Percentiles rank a stretch among this genome's conserved stretches.
These are phyloP conservation scores for Erodium trifolium DNA, from an alignment of 441 rosid genomes.

Conservation along the genomic window DNA sequence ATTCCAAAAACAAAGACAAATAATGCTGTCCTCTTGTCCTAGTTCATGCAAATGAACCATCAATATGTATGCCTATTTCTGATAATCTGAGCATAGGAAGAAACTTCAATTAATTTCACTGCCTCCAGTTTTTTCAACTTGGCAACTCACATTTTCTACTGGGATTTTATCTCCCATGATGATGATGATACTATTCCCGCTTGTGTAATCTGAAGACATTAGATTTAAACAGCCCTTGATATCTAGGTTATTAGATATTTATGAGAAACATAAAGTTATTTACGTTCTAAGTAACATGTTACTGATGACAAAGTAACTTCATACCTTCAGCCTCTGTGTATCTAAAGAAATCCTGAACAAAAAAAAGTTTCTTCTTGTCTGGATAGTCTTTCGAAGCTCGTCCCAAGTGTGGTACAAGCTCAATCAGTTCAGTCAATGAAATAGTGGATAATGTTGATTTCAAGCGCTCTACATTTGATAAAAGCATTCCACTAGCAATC, in stretches of 20 bases:
- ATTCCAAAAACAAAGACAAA: background rate
- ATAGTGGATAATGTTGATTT: constrained; percentile 72
- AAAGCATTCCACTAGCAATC: constrained; percentile 66
- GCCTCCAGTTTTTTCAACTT: background rate
- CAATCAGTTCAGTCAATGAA: constrained; percentile 73
- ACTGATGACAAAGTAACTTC: background rate
- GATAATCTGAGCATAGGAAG: background rate
- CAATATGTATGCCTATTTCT: background rate
- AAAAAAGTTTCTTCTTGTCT: constrained; percentile 83
- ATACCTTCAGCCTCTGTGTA: constrained; percentile 97
- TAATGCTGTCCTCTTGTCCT: background rate
- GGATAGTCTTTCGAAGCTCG: constrained; percentile 77
- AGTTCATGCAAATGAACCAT: background rate
- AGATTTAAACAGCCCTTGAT: background rate
- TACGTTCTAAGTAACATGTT: no score
- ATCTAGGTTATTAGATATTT: background rate
- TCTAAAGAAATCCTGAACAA: constrained; percentile 97
- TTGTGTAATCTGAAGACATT: background rate
- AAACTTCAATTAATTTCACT: background rate
- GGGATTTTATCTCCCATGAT: no score
- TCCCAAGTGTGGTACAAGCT: constrained; percentile 71
- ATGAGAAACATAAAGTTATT: no score
- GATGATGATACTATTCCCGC: background rate
- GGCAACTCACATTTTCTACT: no score
- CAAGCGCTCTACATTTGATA: constrained; percentile 89